These are phyloP conservation scores for Psidium friedrichsthalianum DNA, from an alignment of 345 rosid genomes.

Conservation along the genomic window DNA sequence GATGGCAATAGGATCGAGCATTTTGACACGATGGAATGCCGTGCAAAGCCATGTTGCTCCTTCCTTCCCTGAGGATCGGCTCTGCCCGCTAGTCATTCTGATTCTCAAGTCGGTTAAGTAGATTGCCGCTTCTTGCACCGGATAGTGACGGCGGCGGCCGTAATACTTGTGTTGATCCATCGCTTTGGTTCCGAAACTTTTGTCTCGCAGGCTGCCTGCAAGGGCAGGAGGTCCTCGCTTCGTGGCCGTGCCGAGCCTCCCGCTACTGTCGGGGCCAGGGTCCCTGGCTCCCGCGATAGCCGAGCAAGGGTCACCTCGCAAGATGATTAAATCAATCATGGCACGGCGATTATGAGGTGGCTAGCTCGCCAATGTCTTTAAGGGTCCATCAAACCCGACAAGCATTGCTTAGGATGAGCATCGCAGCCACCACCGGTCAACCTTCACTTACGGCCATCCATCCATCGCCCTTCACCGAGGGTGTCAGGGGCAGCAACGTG, in stretches of 20 bases:
- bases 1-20: background rate
- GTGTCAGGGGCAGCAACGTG: background rate
- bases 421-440: rapidly evolving
- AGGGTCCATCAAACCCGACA: rapidly evolving
- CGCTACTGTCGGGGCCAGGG: background rate
- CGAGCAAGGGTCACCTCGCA: background rate
- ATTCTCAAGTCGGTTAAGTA: no score
- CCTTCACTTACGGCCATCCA: background rate
- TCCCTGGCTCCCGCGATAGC: background rate
- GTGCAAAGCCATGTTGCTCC: background rate
- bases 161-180: background rate
- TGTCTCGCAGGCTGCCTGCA: background rate
- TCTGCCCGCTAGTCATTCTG: no score
- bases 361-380: background rate
- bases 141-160: background rate
- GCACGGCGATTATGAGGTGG: background rate
- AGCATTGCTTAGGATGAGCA: rapidly evolving
- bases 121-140: background rate
- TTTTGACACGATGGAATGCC: background rate
- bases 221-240: background rate
- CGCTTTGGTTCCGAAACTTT: background rate
- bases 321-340: background rate
- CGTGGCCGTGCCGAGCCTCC: background rate
- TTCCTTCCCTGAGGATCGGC: background rate
- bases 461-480: background rate